Evolutionary conservation across 2,329 filamentous ascomycete genomes (phyloP).

Genomic region (Aspergillus candidus): DNA sequence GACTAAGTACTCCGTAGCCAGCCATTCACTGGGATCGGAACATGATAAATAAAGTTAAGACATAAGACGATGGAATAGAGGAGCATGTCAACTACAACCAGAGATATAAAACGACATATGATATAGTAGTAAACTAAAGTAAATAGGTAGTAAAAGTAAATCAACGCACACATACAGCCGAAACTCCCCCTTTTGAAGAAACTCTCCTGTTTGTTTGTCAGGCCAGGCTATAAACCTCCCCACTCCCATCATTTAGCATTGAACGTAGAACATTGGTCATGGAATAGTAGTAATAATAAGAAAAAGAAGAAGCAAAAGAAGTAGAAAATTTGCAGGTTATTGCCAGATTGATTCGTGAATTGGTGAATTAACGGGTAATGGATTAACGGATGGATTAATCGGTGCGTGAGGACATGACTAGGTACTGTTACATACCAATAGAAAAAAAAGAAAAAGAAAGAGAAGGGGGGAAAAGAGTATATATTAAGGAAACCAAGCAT

Average conservation of each 20-base stretch:
- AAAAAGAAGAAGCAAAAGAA: background rate
- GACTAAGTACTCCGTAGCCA: too few relatives aligned
- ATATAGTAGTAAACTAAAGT: too few relatives aligned
- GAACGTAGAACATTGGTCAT: background rate
- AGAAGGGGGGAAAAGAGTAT: conserved; percentile 4
- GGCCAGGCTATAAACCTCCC: too few relatives aligned
- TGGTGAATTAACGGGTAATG: background rate
- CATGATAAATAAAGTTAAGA: too few relatives aligned
- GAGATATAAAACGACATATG: too few relatives aligned
- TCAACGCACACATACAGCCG: too few relatives aligned
- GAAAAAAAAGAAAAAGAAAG: conserved; percentile 7
- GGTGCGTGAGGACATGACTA: too few relatives aligned
- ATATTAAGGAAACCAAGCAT: conserved; percentile 34
- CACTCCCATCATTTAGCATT: background rate
- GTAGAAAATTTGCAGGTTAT: conserved; percentile 9
- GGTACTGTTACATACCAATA: conserved; percentile 7
- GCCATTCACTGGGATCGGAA: too few relatives aligned
- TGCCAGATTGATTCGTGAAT: background rate
- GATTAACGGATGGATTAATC: conserved; percentile 1
- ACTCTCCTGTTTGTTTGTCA: too few relatives aligned
- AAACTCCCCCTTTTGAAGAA: too few relatives aligned
- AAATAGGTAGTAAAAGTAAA: too few relatives aligned
- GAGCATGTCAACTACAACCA: background rate
- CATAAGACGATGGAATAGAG: too few relatives aligned
- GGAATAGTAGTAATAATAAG: background rate